phyloP scores from a whole-genome alignment of 169 alveolate genomes.

The Besnoitia besnoiti region DNA sequence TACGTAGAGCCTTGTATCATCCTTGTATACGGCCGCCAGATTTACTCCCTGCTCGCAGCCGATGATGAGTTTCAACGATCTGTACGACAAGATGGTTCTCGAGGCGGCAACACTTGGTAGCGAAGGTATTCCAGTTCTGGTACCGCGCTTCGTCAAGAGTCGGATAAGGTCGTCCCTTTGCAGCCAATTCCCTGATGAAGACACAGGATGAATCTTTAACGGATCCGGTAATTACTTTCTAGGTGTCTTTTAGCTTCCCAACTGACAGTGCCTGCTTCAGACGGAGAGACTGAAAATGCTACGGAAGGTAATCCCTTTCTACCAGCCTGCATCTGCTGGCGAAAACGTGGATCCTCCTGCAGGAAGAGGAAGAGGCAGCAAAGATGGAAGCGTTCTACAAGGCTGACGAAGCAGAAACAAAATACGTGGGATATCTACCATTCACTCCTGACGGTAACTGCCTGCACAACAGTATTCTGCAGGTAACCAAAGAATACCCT shows the following conservation, averaged over 20 bases:
- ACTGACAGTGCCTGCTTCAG: background rate
- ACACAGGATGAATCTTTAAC: constrained; percentile 49
- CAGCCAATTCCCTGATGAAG: constrained; percentile 57
- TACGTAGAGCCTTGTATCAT: background rate
- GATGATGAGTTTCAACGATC: constrained; percentile 64
- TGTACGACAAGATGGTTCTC: constrained; percentile 61
- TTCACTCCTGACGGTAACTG: background rate
- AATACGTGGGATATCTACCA: constrained; percentile 13
- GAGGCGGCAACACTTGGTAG: constrained; percentile 41
- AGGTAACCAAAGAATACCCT: constrained; percentile 36
- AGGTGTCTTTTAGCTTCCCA: background rate
- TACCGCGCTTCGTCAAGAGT: background rate
- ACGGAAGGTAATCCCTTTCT: background rate
- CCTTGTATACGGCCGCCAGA: background rate
- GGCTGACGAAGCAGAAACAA: constrained; percentile 58
- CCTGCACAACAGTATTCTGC: background rate
- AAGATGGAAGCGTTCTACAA: constrained; percentile 57
- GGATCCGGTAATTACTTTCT: constrained; percentile 35
- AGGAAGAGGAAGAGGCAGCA: constrained; percentile 67
- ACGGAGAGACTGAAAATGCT: constrained; percentile 56
- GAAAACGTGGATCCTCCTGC: background rate
- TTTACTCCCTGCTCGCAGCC: constrained; percentile 9
- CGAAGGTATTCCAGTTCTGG: constrained; percentile 32
- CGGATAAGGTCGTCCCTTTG: background rate
- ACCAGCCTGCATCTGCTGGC: background rate